Conservation (phyloP, 805 yeast species). For the Wickerhamiella alocasiicola region DNA sequence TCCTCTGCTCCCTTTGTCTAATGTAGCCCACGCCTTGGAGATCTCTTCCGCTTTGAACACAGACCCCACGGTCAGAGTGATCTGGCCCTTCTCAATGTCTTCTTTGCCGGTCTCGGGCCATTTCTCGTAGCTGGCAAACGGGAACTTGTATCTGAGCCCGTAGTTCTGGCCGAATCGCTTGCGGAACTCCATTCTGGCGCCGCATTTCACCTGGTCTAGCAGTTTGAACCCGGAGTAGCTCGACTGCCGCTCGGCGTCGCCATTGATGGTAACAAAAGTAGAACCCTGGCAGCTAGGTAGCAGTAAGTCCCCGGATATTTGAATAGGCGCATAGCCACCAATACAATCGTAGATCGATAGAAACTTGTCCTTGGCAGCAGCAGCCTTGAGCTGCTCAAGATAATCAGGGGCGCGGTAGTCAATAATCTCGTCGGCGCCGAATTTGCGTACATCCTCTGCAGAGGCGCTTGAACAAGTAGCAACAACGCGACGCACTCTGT, state of each 20-base stretch:
- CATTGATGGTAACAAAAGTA: conserved; percentile 41
- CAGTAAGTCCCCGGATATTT: conserved; percentile 32
- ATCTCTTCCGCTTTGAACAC: conserved; percentile 38
- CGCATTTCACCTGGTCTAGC: neutral
- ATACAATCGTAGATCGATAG: conserved; percentile 54
- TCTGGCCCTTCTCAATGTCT: conserved; percentile 35
- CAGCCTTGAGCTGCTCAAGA: neutral
- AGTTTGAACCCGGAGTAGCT: conserved; percentile 10
- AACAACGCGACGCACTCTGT: conserved; percentile 37
- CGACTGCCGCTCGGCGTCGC: conserved; percentile 32
- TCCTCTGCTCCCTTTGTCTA: conserved; percentile 47
- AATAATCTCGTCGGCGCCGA: conserved; percentile 45
- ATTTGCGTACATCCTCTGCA: conserved; percentile 30
- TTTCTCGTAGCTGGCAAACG: conserved; percentile 10
- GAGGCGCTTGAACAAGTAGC: conserved; percentile 45
- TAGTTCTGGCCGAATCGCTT: conserved; percentile 22
- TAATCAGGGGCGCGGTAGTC: conserved; percentile 18
- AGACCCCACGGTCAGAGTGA: conserved; percentile 42
- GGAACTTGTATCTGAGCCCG: conserved; percentile 25
- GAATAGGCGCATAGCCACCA: conserved; percentile 43
- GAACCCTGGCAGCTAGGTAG: conserved; percentile 28
- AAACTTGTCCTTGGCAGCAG: conserved; percentile 25
- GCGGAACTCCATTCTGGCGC: conserved; percentile 22
- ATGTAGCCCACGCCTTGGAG: conserved; percentile 37
- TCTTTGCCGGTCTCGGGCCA: conserved; percentile 36